A percentile compares a stretch with the other conserved stretches of the same genome.
phyloP scores from a whole-genome alignment of 2,329 filamentous ascomycete species.

The Stagonosporopsis chrysanthemi region DNA sequence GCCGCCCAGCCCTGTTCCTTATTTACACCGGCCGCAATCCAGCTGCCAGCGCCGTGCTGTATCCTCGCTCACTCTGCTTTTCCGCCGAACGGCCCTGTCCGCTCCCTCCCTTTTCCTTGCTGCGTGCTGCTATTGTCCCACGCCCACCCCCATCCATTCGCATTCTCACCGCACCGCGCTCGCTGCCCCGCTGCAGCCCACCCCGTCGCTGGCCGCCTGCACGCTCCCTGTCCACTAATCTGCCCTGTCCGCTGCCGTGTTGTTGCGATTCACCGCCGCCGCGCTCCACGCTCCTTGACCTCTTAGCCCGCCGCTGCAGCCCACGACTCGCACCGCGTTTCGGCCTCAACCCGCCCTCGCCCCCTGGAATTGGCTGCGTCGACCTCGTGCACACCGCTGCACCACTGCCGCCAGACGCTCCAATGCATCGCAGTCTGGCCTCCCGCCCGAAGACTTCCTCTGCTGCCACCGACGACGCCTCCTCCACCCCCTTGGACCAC shows the following conservation, averaged over 20 bases:
- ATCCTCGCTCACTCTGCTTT: constrained; percentile 20
- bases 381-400: constrained; percentile 16
- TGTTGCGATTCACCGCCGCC: constrained; percentile 10
- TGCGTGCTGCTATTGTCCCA: background rate
- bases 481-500: constrained; percentile 33
- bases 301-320: constrained; percentile 10
- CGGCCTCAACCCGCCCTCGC: constrained; percentile 18
- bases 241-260: constrained; percentile 3
- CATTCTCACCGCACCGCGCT: background rate
- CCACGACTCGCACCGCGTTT: constrained; percentile 23
- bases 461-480: constrained; percentile 51
- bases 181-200: constrained; percentile 10
- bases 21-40: constrained; percentile 7
- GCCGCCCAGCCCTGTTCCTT: constrained; percentile 1
- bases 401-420: constrained; percentile 23
- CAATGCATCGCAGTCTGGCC: constrained; percentile 48
- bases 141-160: background rate
- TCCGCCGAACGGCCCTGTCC: constrained; percentile 16
- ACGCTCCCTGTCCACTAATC: constrained; percentile 19
- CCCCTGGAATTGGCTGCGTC: constrained; percentile 16
- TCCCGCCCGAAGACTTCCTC: constrained; percentile 53
- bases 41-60: background rate
- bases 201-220: constrained; percentile 6
- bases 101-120: constrained; percentile 6
- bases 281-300: constrained; percentile 10